Evolutionary conservation across 352 stramenopile genomes (phyloP).

Genomic region (Lagenidium giganteum): DNA sequence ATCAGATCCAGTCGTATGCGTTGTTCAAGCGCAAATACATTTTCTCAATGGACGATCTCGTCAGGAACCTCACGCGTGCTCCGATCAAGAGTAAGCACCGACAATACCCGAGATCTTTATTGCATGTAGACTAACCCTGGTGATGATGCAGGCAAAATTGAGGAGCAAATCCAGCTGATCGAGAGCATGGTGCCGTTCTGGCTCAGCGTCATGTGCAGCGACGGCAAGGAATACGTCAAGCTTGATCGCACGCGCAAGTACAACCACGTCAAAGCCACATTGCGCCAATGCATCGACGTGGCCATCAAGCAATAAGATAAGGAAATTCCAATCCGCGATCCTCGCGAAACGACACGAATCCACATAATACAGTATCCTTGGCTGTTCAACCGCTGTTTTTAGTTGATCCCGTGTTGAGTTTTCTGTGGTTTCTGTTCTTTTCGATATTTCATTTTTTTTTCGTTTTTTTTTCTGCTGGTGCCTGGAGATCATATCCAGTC

Average conservation of each 20-base stretch:
- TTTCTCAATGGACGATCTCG: conserved; percentile 44
- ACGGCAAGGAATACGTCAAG: conserved; percentile 66
- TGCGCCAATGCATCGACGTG: conserved; percentile 50
- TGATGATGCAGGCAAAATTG: conserved; percentile 27
- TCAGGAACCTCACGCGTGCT: conserved; percentile 32
- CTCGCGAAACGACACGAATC: too few relatives aligned
- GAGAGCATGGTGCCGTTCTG: conserved; percentile 70
- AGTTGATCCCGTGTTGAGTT: too few relatives aligned
- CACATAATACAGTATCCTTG: too few relatives aligned
- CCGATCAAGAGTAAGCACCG: conserved; percentile 23
- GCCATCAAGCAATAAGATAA: too few relatives aligned
- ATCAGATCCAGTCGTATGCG: conserved; percentile 70
- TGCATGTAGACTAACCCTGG: conserved; percentile 1
- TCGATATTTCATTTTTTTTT: too few relatives aligned
- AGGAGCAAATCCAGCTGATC: conserved; percentile 66
- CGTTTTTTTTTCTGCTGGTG: too few relatives aligned
- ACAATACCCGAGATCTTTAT: background rate
- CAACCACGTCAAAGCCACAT: conserved; percentile 53
- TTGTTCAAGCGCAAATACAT: conserved; percentile 60
- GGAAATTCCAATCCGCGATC: too few relatives aligned
- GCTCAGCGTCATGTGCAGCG: conserved; percentile 55
- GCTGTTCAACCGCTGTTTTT: too few relatives aligned
- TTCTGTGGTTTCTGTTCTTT: too few relatives aligned
- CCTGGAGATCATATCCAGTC: too few relatives aligned
- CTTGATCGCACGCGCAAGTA: conserved; percentile 55